Conservation (phyloP, 1,284 basidiomycete genomes). For the Malassezia equina region DNA sequence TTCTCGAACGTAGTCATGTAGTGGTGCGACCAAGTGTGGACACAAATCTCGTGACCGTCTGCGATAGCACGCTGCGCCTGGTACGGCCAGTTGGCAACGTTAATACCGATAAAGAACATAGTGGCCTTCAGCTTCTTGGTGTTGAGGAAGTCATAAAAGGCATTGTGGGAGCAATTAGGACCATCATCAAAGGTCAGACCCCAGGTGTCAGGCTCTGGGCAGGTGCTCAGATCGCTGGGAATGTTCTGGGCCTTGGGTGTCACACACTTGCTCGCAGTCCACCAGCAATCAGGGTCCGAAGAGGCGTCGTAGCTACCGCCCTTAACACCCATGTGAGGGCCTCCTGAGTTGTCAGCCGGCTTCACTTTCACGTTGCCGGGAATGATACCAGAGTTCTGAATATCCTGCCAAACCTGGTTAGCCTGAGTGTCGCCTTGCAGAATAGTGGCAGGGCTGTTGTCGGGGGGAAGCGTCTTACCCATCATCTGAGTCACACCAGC, state of each 20-base stretch:
- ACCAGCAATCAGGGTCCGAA: conserved; percentile 43
- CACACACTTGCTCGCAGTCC: conserved; percentile 34
- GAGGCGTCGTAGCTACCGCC: conserved; percentile 8
- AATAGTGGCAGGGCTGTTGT: conserved; percentile 49
- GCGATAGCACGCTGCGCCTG: conserved; percentile 20
- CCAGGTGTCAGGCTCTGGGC: conserved; percentile 50
- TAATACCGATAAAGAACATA: conserved; percentile 29
- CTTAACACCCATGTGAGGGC: neutral
- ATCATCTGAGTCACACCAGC: conserved; percentile 20
- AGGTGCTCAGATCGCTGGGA: conserved; percentile 47
- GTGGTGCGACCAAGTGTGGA: conserved; percentile 27
- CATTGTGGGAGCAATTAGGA: conserved; percentile 33
- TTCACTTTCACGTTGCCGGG: conserved; percentile 34
- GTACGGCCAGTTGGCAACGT: conserved; percentile 17
- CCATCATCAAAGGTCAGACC: conserved; percentile 38
- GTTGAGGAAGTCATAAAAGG: conserved; percentile 22
- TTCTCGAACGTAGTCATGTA: conserved; percentile 21
- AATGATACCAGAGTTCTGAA: conserved; percentile 42
- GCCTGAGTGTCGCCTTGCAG: conserved; percentile 49
- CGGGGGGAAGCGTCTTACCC: conserved; percentile 23
- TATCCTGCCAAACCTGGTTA: conserved; percentile 31
- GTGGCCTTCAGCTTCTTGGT: conserved; percentile 22
- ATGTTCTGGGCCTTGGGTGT: conserved; percentile 43
- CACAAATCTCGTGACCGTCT: conserved; percentile 23
- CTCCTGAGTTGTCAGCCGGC: neutral